These are phyloP conservation scores for Musa balbisiana DNA, from an alignment of 202 grass and related monocot genomes.

Conservation along the genomic window DNA sequence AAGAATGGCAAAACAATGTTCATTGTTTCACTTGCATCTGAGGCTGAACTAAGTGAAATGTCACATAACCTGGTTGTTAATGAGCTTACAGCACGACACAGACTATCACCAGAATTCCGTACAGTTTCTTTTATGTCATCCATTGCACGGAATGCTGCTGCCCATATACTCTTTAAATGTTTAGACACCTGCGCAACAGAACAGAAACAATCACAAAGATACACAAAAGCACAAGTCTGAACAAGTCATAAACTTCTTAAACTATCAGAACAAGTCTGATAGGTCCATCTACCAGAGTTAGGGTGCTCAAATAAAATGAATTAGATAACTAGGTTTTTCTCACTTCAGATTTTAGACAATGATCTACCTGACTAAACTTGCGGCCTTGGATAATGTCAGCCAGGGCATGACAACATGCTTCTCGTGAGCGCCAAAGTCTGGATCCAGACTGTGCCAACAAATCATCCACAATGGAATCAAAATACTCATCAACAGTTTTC, in stretches of 20 bases:
- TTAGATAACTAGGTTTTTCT: neutral
- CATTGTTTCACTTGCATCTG: conserved; percentile 87
- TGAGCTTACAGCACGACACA: conserved; percentile 78
- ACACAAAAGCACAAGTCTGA: conserved; percentile 1
- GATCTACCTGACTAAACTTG: conserved; percentile 66
- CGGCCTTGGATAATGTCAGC: conserved; percentile 93
- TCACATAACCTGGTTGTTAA: conserved; percentile 82
- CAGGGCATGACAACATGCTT: conserved; percentile 96
- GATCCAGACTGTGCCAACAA: conserved; percentile 90
- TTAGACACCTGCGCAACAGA: conserved; percentile 55
- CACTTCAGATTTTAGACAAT: neutral
- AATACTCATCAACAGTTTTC: conserved; percentile 91
- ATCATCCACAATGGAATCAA: conserved; percentile 80
- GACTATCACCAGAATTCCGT: conserved; percentile 80
- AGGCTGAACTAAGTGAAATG: conserved; percentile 59
- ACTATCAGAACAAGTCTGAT: conserved; percentile 2
- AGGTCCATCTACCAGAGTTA: conserved; percentile 11
- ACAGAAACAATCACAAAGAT: conserved; percentile 14
- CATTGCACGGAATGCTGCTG: conserved; percentile 75
- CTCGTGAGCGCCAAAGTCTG: conserved; percentile 91
- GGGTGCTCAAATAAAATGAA: neutral
- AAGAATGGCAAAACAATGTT: conserved; percentile 77
- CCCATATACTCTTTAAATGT: conserved; percentile 90
- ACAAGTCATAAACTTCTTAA: no score
- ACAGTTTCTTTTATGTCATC: conserved; percentile 99